Base-by-base conservation (phyloP, 2,329 filamentous ascomycete genomes). In the Colletotrichum sp. region DNA sequence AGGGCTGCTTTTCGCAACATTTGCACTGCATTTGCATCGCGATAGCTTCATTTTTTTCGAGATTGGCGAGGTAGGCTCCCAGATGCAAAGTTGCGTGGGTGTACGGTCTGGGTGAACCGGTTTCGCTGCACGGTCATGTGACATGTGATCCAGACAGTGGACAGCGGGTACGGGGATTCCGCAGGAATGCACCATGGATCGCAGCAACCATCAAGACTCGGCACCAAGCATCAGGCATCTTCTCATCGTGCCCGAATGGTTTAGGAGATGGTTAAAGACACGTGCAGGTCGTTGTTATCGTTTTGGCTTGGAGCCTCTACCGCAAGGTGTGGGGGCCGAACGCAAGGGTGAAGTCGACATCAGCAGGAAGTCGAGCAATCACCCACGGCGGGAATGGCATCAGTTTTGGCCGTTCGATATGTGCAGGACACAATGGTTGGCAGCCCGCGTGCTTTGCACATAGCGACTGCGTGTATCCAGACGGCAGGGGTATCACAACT, bases 41-140 rank as follows among this genome's bases (percentile, higher is more conserved):
- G 26, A 76, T 68, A 9, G 57, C 30, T 28, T 76, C 73, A 64
- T 3, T 28, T 59, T 28, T 32, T 30, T 39, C n/a, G n/a, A 52
- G n/a, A 8, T 32, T 24, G 32, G 30, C 30, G 28, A 60, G 26
- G 36, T 8, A 21, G 32, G 49, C 26, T 44, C 18, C 24, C 10
- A 12, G 21, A 68, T 18, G 73, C 69, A 76, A 74, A 76, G 69
- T 59, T 68, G 72, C 69, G 73, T 55, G 39, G 44, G 69, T 52
- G 13, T 67, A 55, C 28, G 28, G 32, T n/a, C 55, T 57, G 57
- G 34, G 63, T 34, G 69, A 44, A 24, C 39, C 7, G 39, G 44
- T 34, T 55, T 32, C 26, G 73, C 26, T 72, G 73, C 59, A 49
- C n/a, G 21, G 63, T 68, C 69, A 68, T 72, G 73, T 73, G 73